phyloP scores from a whole-genome alignment of 768 basidiomycete genomes.

The Phaffia tasmanica region DNA sequence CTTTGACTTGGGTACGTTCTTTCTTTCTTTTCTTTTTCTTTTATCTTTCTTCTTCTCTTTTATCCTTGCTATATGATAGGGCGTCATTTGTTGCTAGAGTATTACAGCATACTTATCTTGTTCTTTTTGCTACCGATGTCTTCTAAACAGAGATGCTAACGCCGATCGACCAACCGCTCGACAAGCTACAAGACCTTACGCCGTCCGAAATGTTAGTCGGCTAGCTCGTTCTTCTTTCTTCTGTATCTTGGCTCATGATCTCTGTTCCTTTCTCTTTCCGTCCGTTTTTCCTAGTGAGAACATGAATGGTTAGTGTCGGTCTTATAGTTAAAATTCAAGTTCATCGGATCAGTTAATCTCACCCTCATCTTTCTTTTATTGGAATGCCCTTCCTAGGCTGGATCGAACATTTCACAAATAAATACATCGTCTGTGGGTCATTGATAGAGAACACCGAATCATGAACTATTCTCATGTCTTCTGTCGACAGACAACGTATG shows the following conservation, averaged over 20 bases:
- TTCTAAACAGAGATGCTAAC: slow-evolving; percentile 68
- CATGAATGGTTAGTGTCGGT: slow-evolving; percentile 58
- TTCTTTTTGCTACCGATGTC: slow-evolving; percentile 19
- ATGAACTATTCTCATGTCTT: no score
- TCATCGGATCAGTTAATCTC: background rate
- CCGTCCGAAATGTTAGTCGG: slow-evolving; percentile 64
- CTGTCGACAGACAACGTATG: no score
- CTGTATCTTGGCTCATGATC: background rate
- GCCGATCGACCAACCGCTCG: slow-evolving; percentile 70
- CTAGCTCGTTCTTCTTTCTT: background rate
- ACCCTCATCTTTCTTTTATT: background rate
- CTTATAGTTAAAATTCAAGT: background rate
- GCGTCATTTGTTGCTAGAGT: background rate
- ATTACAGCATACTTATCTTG: background rate
- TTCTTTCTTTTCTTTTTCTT: slow-evolving; percentile 1
- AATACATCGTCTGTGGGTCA: slow-evolving; percentile 81
- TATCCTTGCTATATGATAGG: background rate
- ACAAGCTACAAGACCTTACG: slow-evolving; percentile 67
- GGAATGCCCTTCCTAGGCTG: slow-evolving; percentile 49
- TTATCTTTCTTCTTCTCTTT: slow-evolving; percentile 8
- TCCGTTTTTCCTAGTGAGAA: slow-evolving; percentile 53
- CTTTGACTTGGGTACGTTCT: slow-evolving; percentile 67
- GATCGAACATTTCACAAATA: slow-evolving; percentile 87
- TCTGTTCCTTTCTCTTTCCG: background rate
- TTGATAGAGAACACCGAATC: slow-evolving; percentile 65